Evolutionary conservation across 768 basidiomycete genomes (phyloP).

Genomic region (Tylopilus vinaceipallidus): DNA sequence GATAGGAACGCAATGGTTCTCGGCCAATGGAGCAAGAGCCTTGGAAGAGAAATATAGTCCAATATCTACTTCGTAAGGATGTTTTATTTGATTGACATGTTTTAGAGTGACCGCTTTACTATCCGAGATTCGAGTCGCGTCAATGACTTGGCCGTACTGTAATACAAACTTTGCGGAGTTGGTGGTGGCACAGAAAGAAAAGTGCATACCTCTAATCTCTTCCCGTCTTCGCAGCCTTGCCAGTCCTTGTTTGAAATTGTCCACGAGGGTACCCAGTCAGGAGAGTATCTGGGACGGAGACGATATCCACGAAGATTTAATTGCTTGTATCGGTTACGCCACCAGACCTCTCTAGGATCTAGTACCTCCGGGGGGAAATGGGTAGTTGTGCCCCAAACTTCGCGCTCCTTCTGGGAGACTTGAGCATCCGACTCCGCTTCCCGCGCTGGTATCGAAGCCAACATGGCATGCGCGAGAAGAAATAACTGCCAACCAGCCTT

Average conservation of each 20-base stretch:
- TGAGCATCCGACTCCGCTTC: neutral
- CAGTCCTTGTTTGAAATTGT: neutral
- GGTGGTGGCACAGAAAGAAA: neutral
- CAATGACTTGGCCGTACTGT: no score
- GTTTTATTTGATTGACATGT: no score
- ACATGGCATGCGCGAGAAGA: neutral
- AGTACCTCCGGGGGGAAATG: neutral
- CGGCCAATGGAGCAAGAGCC: no score
- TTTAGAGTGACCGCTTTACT: no score
- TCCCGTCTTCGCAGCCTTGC: neutral
- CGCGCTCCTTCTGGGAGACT: neutral
- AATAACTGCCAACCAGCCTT: no score
- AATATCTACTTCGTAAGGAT: no score
- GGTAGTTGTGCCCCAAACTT: neutral
- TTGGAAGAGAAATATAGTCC: no score
- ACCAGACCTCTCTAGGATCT: slow-evolving; percentile 7
- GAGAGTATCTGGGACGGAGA: slow-evolving; percentile 14
- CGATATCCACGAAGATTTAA: slow-evolving; percentile 6
- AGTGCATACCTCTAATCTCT: neutral
- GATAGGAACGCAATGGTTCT: no score
- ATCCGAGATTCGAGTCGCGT: no score
- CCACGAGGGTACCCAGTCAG: slow-evolving; percentile 16
- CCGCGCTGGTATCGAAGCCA: neutral
- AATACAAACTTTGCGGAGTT: no score
- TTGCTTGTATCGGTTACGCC: slow-evolving; percentile 1